phyloP scores from a whole-genome alignment of 257 asterid species.

The Solanum bukasovii region DNA sequence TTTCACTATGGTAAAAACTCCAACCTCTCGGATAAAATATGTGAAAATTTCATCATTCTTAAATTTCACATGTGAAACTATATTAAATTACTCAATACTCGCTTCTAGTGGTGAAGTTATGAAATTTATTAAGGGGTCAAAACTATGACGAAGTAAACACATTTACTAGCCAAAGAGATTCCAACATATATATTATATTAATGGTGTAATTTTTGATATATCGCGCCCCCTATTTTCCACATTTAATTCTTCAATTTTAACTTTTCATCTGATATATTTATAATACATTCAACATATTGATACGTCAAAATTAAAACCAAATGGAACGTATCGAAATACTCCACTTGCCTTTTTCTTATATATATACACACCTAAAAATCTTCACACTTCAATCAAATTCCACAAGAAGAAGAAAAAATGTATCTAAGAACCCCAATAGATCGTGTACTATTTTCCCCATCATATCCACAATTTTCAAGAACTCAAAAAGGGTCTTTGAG shows the following conservation, averaged over 20 bases:
- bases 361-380: background rate
- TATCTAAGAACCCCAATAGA: constrained; percentile 5
- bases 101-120: background rate
- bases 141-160: background rate
- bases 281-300: background rate
- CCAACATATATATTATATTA: no score
- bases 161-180: no score
- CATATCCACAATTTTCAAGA: background rate
- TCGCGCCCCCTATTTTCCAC: accelerated
- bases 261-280: no score
- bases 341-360: background rate
- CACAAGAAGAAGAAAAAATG: background rate
- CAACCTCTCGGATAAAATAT: background rate
- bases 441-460: background rate
- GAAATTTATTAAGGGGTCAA: background rate
- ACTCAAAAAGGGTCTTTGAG: background rate
- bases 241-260: background rate
- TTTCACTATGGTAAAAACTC: background rate
- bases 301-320: no score
- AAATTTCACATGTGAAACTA: background rate
- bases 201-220: no score
- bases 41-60: background rate
- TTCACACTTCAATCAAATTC: background rate
- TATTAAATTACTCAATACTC: no score
- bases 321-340: background rate